Evolutionary conservation across 176 grass and related monocot genomes (phyloP), one percentile per base, ranked within the genome.

Genomic region (Zea mays): DNA sequence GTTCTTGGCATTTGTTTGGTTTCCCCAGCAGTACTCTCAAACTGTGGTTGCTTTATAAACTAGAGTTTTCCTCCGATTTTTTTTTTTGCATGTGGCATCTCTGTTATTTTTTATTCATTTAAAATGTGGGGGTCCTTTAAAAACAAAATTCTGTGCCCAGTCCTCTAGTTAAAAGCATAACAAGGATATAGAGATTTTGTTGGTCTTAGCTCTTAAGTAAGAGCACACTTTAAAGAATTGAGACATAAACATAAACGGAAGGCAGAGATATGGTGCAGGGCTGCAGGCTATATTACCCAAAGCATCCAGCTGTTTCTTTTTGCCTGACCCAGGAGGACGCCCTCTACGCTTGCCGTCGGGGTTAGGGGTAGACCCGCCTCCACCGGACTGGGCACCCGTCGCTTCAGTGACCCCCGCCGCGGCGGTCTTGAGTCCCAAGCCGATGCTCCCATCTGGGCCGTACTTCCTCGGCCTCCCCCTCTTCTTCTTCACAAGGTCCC

Each of bases 401-500:
- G 70, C 33, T 3, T 35, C 72, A 5, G 40, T 3, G 8, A 7
- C 7, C 56, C 19, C 57, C 6, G 48, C 17, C 0, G 78, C 16
- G 7, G 63, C 54, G 5, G 86, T 48, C 59, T 77, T 96, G 33
- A 67, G 41, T 6, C 62, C 90, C 90, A 89, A 9, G 40, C 89
- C 81, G 49, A 86, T 66, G 78, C 33, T 72, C 77, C 92, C 96
- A 44, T 99, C 92, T 14, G 86, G 88, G 7, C 88, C 92, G 4
- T 99, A 99, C 84, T 96, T 99, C 73, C 96, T 95, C 19, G 96
- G 96, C 76, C 96, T 89, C 20, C 96, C 96, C 87, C 92, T 88
- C 81, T 99, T 99, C 79, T 99, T 99, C 90, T 90, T 99, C 64
- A 82, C 78, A 7, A 73, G 85, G 60, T 99, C 96, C 35, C 87